phyloP scores from a whole-genome alignment of 2,329 filamentous ascomycete genomes.

The Diaporthe amygdali region DNA sequence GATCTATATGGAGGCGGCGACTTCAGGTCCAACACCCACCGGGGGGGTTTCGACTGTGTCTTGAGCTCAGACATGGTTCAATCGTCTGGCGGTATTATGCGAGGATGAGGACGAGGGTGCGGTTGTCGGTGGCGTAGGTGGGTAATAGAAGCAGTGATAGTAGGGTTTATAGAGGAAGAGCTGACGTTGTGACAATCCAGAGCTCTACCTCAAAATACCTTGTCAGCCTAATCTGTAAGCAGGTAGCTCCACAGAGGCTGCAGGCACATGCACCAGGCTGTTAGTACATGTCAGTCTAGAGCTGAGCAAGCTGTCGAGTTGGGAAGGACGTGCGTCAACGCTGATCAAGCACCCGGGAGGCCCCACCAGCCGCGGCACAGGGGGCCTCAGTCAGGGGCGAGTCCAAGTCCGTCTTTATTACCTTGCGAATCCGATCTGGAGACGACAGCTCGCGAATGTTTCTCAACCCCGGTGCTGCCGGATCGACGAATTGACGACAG shows the following conservation, averaged over 20 bases:
- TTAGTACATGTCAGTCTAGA: background rate
- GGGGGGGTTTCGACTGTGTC: conserved; percentile 52
- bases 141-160: background rate
- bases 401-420: conserved; percentile 7
- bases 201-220: background rate
- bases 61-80: conserved; percentile 34
- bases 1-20: conserved; percentile 69
- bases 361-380: conserved; percentile 1
- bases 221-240: background rate
- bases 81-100: background rate
- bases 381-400: conserved; percentile 16
- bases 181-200: background rate
- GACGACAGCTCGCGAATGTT: background rate
- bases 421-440: background rate
- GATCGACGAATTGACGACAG: background rate
- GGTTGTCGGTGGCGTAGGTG: background rate
- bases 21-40: conserved; percentile 85
- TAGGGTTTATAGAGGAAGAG: background rate
- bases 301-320: background rate
- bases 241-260: conserved; percentile 1
- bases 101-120: background rate
- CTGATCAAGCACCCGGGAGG: background rate
- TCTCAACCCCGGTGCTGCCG: conserved; percentile 7
- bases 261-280: background rate
- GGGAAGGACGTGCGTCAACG: conserved; percentile 16